phyloP scores from a whole-genome alignment of 108 stramenopile species.

The Nitzschia inconspicua region DNA sequence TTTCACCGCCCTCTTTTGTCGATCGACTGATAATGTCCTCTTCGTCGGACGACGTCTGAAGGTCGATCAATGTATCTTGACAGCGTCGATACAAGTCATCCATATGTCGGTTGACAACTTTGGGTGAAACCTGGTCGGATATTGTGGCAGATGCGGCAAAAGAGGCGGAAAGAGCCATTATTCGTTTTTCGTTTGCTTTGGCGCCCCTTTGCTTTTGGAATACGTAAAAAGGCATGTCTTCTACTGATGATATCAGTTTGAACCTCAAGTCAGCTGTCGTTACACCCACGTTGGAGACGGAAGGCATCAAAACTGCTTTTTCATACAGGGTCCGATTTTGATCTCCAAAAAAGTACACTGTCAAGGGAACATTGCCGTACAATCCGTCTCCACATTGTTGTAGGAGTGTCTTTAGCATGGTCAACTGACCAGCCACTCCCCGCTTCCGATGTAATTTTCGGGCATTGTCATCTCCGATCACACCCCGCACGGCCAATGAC shows the following conservation, averaged over 20 bases:
- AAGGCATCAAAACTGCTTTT: slow-evolving; percentile 1
- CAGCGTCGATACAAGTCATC: not conserved
- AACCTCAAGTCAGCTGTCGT: not conserved
- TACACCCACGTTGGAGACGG: not conserved
- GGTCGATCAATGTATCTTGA: not conserved
- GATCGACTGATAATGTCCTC: not conserved
- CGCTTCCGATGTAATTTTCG: slow-evolving; percentile 37
- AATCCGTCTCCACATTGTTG: slow-evolving; percentile 29
- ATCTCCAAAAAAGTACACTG: slow-evolving; percentile 33
- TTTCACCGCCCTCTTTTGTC: no score
- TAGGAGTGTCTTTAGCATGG: slow-evolving; percentile 34
- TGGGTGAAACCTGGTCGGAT: not conserved
- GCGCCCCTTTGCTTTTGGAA: slow-evolving; percentile 2
- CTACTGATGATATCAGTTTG: slow-evolving; percentile 3
- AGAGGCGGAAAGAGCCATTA: no score
- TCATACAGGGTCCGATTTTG: not conserved
- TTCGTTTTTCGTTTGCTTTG: not conserved
- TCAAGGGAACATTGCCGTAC: slow-evolving; percentile 11
- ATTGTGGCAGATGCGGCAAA: no score
- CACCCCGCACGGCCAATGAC: slow-evolving; percentile 48
- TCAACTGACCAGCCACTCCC: slow-evolving; percentile 34
- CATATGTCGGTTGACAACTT: not conserved
- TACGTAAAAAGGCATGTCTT: slow-evolving; percentile 27
- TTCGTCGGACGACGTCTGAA: not conserved
- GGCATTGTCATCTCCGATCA: slow-evolving; percentile 42